Evolutionary conservation across 139 green algal species (phyloP), one percentile per base, ranked within the genome.

Genomic region (Nannochloris sp.): DNA sequence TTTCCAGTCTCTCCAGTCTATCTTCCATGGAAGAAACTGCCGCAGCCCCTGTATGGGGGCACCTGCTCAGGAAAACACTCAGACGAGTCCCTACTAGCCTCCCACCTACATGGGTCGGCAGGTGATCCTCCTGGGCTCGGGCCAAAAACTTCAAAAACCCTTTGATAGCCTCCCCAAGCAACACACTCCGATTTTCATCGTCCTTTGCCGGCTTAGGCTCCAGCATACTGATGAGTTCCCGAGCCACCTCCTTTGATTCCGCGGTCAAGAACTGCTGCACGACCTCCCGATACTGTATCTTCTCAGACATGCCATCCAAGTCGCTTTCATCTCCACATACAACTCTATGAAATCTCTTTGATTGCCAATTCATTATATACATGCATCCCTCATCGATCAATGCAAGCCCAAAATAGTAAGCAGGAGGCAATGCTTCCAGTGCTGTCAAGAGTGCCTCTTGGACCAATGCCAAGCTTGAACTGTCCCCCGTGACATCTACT

Each of bases 291-390:
- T 12, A 53, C 46, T 25, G 6, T 20, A 53, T 20, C 16, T 25
- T 25, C 17, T 53, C 46, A 25, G 46, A 53, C 17, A 53, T 40
- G 10, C 11, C 46, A 53, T 53, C 46, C 12, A 20, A 6, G 17
- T 53, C 16, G 17, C 17, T 20, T 20, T 25, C 12, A n/a, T 53
- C 46, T n/a, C 17, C 12, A 9, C 46, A 53, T 9, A n/a, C 16
- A 53, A 53, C 46, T 53, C 17, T 53, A 53, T 25, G 16, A 53
- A 53, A 53, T 53, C 17, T 13, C 16, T 25, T 20, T 25, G 16
- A n/a, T 20, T 53, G 1, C 46, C 46, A 53, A 20, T 53, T 53
- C 46, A 53, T 53, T 13, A 53, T 53, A 53, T 53, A 53, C 16
- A 25, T n/a, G 17, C 16, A 53, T 6, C 17, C 17, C 5, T 53